Conservation (phyloP, 169 alveolate species). For the Miamiensis avidus region DNA sequence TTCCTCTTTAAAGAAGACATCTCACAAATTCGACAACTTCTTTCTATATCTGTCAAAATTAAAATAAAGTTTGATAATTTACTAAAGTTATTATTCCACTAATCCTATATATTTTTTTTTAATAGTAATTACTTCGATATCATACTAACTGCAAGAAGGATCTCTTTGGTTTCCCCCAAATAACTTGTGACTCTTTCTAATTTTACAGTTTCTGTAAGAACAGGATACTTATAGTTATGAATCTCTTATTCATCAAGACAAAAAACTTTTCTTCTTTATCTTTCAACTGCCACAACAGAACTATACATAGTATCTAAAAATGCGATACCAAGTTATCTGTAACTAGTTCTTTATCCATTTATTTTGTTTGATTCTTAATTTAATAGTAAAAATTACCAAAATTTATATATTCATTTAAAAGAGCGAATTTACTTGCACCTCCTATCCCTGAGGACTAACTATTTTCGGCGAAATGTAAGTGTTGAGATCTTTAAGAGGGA, state of each 20-base stretch:
- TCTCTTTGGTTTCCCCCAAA: neutral
- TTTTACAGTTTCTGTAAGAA: neutral
- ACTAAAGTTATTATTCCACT: too few relatives aligned
- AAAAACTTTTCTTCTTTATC: neutral
- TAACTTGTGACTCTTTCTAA: neutral
- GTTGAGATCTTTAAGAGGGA: neutral
- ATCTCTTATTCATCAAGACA: neutral
- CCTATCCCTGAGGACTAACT: neutral
- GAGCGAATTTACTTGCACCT: neutral
- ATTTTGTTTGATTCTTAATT: neutral
- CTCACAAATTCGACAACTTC: neutral
- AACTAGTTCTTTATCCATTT: neutral
- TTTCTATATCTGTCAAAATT: neutral
- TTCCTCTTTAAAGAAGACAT: neutral
- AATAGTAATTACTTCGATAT: neutral
- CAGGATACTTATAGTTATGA: neutral
- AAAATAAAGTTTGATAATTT: neutral
- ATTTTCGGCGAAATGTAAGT: neutral
- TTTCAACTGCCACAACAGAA: neutral
- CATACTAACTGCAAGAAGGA: neutral
- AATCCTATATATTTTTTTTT: too few relatives aligned
- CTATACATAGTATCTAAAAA: neutral
- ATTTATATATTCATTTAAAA: neutral
- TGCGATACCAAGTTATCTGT: neutral
- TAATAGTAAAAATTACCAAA: too few relatives aligned